Evolutionary conservation across 371 early-diverging fungal species (phyloP), one percentile per base, ranked within the genome.

Genomic region (Actinomortierella wolfii): DNA sequence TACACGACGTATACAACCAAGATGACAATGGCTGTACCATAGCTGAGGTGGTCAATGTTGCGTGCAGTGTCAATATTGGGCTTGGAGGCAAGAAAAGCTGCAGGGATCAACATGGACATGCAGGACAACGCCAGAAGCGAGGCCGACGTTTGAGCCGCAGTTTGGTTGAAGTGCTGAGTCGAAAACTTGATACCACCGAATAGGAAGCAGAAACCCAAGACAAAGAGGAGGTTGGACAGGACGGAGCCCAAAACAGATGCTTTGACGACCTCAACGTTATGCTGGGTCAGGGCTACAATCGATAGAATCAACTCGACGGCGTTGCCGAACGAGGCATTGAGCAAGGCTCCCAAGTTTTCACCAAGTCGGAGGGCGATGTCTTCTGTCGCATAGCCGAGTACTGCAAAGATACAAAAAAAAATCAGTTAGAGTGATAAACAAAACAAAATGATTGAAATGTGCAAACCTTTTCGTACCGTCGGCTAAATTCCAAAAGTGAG

Each of bases 221-320:
- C 79, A 39, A 94, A 76, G 14, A 94, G 79, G 29, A 95, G 64
- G 77, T 94, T 95, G 57, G 93, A 92, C n/a, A 95, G 78, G 25
- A 94, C 90, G 6, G 93, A 93, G 3, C 95, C 94, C 0, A 94
- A 74, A 65, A 94, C 81, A n/a, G 93, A 92, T 0, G 93, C 87
- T 70, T 95, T 93, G 47, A 94, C 95, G 14, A 96, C 92, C 1
- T 78, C 68, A 3, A 94, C 79, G 49, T 93, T 77, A 50, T 89
- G 90, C 53, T 89, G 76, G 0, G 81, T 81, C 29, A 97, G 76
- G 0, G 96, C 92, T 58, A 95, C 76, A 44, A 96, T 80, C 15
- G 87, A 86, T 44, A 94, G 80, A 44, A 93, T 85, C 57, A 93
- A 63, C 74, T 97, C 97, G 13, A 95, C 93, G 2, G 93, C 92